These are phyloP conservation scores for Polyrhizophydium stewartii DNA, from an alignment of 371 early-diverging fungal genomes.

Conservation along the genomic window DNA sequence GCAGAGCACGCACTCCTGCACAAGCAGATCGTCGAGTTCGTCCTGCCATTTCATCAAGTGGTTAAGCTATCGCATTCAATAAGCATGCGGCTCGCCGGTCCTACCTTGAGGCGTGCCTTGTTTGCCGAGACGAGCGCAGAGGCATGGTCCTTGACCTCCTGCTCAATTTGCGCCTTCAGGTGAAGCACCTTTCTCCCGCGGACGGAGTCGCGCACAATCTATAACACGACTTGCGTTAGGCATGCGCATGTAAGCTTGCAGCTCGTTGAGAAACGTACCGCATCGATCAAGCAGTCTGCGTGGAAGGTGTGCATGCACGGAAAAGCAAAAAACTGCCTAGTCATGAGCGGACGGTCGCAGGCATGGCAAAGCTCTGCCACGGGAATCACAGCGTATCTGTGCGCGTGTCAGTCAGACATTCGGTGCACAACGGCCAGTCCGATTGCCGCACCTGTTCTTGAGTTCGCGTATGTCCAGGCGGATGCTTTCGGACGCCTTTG, in stretches of 20 bases:
- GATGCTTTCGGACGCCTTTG: slow-evolving; percentile 77
- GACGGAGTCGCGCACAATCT: slow-evolving; percentile 1
- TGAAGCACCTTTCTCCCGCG: slow-evolving; percentile 33
- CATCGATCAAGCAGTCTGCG: slow-evolving; percentile 75
- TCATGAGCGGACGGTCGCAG: slow-evolving; percentile 72
- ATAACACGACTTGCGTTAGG: too few relatives aligned
- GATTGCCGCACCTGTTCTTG: slow-evolving; percentile 43
- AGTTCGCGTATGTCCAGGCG: slow-evolving; percentile 74
- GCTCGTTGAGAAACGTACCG: slow-evolving; percentile 37
- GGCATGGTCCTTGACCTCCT: slow-evolving; percentile 5
- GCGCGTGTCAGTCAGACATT: background rate
- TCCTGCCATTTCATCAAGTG: slow-evolving; percentile 32
- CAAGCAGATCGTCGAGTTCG: slow-evolving; percentile 78
- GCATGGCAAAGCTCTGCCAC: slow-evolving; percentile 76
- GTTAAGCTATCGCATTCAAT: too few relatives aligned
- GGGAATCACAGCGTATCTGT: slow-evolving; percentile 72
- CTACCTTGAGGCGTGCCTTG: slow-evolving; percentile 12
- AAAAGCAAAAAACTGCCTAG: slow-evolving; percentile 86
- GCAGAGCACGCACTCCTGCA: slow-evolving; percentile 81
- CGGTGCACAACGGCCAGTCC: slow-evolving; percentile 5
- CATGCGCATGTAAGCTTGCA: too few relatives aligned
- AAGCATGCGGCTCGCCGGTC: background rate
- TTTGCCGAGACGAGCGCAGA: background rate
- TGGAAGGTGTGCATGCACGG: slow-evolving; percentile 95
- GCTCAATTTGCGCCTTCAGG: slow-evolving; percentile 33